Base-by-base conservation (phyloP, 495 filamentous ascomycete species). In the Penicillium flavigenum region DNA sequence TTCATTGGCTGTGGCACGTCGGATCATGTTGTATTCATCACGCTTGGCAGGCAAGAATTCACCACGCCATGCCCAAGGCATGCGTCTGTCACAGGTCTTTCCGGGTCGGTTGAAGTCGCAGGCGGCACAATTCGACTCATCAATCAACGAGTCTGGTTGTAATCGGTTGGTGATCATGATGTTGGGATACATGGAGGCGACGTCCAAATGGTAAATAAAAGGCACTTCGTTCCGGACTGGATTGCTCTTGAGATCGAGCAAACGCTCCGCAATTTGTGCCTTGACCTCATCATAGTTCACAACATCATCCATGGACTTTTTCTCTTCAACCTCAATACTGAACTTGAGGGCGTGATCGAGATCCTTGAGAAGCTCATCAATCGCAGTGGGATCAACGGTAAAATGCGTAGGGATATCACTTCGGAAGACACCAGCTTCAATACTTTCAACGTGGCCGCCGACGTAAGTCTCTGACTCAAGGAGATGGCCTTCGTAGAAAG, bases 121-220 rank as follows among this genome's bases (percentile, higher is more conserved):
- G 8, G 95, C 92, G 1, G 94, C 94, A 65, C 94, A 99, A 60
- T 94, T 87, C 3, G 95, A 92, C 67, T 99, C 94, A 45, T 92
- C 75, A 39, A 98, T 96, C 91, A 99, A 94, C 5, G 95, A 98
- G 69, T 99, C 94, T 1, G 94, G 94, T 55, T 99, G 94, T 31
- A 99, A 74, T 64, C 94, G 90, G 66, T 99, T 99, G 10, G 95
- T 99, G 4, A 94, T 98, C 95, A 99, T 99, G 73, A 99, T 99
- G 69, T 99, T 99, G 17, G 94, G 94, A 71, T 99, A 99, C 94
- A 99, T 99, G 51, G 94, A 96, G 16, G 94, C 94, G 46, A 99
- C 94, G 63, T 99, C 94, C 68, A 99, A 79, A 79, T 99, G 94
- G 72, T 99, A 99, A 52, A 99, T 99, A 34, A 90, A 86, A 2